A percentile compares a stretch with the other conserved stretches of the same genome.
phyloP scores from a whole-genome alignment of 2,329 filamentous ascomycete species.

The Monilinia polystroma region DNA sequence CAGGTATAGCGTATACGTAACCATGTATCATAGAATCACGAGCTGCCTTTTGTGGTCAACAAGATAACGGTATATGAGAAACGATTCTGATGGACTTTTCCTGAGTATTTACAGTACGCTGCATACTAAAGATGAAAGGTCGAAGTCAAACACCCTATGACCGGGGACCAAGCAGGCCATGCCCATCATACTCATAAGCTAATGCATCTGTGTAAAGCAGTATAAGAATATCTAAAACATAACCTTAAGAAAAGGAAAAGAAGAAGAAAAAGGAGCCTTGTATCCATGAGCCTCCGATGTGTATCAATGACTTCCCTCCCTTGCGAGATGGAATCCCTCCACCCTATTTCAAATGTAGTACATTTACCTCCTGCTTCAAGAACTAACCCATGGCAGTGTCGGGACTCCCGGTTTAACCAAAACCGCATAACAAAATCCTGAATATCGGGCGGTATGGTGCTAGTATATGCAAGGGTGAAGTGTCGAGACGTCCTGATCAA shows the following conservation, averaged over 20 bases:
- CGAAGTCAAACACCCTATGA: neutral
- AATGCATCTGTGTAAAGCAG: neutral
- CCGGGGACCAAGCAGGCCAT: constrained; percentile 18
- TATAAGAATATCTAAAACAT: neutral
- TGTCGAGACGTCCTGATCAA: neutral
- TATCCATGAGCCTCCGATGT: neutral
- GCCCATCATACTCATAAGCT: too few relatives aligned
- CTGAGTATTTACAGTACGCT: neutral
- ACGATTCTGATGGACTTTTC: neutral
- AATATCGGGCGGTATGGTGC: neutral
- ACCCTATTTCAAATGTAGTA: too few relatives aligned
- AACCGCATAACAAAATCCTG: neutral
- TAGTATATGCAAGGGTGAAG: neutral
- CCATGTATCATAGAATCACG: neutral
- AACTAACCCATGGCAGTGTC: too few relatives aligned
- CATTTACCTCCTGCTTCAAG: neutral
- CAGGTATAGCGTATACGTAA: neutral
- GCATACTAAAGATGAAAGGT: neutral
- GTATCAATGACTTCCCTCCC: neutral
- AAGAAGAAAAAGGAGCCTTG: neutral
- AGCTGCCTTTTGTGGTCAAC: too few relatives aligned
- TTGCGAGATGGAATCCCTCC: neutral
- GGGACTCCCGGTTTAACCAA: neutral
- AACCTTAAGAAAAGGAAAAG: neutral
- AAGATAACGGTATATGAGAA: neutral